Evolutionary conservation across 441 rosid genomes (phyloP).

Genomic region (Theobroma grandiflorum): DNA sequence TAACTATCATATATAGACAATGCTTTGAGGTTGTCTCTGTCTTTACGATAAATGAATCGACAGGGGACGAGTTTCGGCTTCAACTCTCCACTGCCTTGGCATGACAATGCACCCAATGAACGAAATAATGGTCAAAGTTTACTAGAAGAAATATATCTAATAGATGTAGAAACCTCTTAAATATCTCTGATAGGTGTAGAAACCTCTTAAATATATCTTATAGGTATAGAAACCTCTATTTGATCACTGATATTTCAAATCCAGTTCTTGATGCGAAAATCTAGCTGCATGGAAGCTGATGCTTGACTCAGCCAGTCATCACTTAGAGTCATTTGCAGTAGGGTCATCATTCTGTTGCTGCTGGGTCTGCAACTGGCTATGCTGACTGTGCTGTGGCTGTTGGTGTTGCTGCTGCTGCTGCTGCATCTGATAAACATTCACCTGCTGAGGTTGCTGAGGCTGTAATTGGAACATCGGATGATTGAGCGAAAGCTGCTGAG

Average conservation of each 20-base stretch:
- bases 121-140: conserved; percentile 24
- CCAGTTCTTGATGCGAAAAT: neutral
- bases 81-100: conserved; percentile 13
- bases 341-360: conserved; percentile 36
- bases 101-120: conserved; percentile 12
- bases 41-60: neutral
- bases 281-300: neutral
- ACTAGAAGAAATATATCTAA: neutral
- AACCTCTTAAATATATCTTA: neutral
- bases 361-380: conserved; percentile 20
- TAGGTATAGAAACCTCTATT: neutral
- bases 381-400: neutral
- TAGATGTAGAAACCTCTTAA: too few relatives aligned
- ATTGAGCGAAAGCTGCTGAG: conserved; percentile 44
- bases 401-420: conserved; percentile 22
- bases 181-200: neutral
- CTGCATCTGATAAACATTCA: conserved; percentile 26
- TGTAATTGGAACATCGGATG: conserved; percentile 38
- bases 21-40: neutral
- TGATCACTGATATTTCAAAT: neutral
- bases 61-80: conserved; percentile 3
- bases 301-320: neutral
- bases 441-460: conserved; percentile 31
- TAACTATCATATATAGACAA: conserved; percentile 1
- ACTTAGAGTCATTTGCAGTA: conserved; percentile 23